Conservation (phyloP, 768 basidiomycete species). For the Heimioporus sp. region DNA sequence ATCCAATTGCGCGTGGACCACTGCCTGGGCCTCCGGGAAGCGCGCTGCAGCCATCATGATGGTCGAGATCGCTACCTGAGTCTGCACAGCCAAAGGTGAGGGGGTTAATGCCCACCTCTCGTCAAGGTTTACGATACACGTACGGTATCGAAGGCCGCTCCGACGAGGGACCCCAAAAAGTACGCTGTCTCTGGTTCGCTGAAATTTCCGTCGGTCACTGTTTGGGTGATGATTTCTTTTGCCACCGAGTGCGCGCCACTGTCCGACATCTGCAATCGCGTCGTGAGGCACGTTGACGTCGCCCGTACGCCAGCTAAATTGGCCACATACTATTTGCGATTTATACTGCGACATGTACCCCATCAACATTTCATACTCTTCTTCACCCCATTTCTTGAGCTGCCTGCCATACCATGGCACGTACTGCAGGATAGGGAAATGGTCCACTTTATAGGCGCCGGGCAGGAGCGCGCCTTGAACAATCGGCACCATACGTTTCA, state of each 20-base stretch:
- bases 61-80: slow-evolving; percentile 24
- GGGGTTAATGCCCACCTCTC: neutral
- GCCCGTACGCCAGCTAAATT: no score
- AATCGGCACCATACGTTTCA: slow-evolving; percentile 30
- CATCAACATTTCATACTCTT: slow-evolving; percentile 52
- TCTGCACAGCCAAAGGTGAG: slow-evolving; percentile 10
- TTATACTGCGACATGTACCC: slow-evolving; percentile 45
- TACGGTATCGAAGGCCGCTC: slow-evolving; percentile 59
- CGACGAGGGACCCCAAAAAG: slow-evolving; percentile 60
- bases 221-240: slow-evolving; percentile 50
- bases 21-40: slow-evolving; percentile 32
- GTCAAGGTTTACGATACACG: neutral
- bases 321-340: slow-evolving; percentile 36
- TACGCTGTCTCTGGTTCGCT: slow-evolving; percentile 54
- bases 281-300: neutral
- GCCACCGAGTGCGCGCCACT: slow-evolving; percentile 39
- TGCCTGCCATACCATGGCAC: slow-evolving; percentile 63
- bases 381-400: slow-evolving; percentile 50
- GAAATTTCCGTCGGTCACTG: slow-evolving; percentile 43
- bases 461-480: slow-evolving; percentile 32
- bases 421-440: slow-evolving; percentile 38
- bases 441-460: slow-evolving; percentile 34
- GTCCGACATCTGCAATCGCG: slow-evolving; percentile 5
- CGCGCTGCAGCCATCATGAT: slow-evolving; percentile 39
- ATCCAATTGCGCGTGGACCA: slow-evolving; percentile 38